Evolutionary conservation across 208 protist species (phyloP).

Genomic region (Acanthamoeba sp.): DNA sequence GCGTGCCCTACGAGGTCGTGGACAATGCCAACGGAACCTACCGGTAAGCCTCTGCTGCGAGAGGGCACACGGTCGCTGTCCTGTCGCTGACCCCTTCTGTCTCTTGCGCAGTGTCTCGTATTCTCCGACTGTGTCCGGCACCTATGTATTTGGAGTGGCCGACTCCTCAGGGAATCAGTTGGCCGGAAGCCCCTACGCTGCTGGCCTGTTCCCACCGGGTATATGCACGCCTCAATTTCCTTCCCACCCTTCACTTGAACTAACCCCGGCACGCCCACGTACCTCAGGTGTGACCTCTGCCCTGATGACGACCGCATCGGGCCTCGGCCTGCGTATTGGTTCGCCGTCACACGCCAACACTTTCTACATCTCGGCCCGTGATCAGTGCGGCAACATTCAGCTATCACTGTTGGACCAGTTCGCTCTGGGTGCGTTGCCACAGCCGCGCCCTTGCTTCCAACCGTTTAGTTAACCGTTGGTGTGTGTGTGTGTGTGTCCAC

Average conservation of each 20-base stretch:
- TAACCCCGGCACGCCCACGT: not conserved
- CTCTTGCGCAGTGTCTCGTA: not conserved
- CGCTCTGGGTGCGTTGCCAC: not conserved
- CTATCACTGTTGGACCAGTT: not conserved
- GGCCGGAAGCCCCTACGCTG: conserved; percentile 27
- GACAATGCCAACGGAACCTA: conserved; percentile 71
- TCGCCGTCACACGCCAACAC: conserved; percentile 34
- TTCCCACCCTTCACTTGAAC: not conserved
- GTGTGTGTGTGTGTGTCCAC: not conserved
- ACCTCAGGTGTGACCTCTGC: not conserved
- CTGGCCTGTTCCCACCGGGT: conserved; percentile 59
- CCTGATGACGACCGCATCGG: conserved; percentile 12
- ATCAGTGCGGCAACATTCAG: conserved; percentile 43
- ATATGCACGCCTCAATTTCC: not conserved
- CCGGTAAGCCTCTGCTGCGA: not conserved
- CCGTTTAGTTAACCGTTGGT: not conserved
- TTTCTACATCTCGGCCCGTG: conserved; percentile 34
- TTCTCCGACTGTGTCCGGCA: not conserved
- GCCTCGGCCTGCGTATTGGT: not conserved
- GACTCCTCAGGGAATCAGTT: not conserved
- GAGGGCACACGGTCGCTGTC: no score
- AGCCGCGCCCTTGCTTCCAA: not conserved
- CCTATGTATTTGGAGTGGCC: conserved; percentile 19
- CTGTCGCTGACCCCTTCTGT: not conserved
- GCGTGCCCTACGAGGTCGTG: not conserved